These are phyloP conservation scores for Rubia yunnanensis DNA, from an alignment of 257 asterid species.

Conservation along the genomic window DNA sequence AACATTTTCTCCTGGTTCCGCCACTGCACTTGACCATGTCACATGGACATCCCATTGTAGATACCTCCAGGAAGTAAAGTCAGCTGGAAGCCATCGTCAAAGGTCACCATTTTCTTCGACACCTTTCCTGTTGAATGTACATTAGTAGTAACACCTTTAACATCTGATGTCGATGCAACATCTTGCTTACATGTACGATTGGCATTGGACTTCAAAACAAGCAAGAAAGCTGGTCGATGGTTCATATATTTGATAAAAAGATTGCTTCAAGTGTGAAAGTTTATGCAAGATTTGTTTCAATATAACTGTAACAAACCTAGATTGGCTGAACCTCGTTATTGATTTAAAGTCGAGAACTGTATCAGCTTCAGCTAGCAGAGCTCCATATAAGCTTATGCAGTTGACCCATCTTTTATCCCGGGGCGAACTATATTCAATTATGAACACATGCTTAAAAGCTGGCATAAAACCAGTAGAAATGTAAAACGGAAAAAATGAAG, in stretches of 20 bases:
- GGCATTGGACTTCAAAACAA: no score
- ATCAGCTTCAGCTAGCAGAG: conserved; percentile 70
- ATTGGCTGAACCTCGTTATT: conserved; percentile 52
- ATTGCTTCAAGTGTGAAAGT: no score
- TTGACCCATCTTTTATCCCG: neutral
- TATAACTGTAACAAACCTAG: conserved; percentile 46
- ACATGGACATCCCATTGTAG: conserved; percentile 85
- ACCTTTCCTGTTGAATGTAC: conserved; percentile 72
- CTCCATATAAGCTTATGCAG: conserved; percentile 43
- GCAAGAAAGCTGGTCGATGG: no score
- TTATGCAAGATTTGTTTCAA: neutral
- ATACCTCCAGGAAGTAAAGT: conserved; percentile 77
- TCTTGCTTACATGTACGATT: conserved; percentile 35
- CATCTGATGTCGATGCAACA: conserved; percentile 37
- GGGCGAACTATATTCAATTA: neutral
- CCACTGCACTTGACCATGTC: conserved; percentile 66
- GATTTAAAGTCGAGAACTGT: conserved; percentile 58
- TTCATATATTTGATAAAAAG: no score
- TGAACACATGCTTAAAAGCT: no score
- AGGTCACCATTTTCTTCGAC: conserved; percentile 45
- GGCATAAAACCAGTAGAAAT: no score
- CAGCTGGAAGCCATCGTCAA: conserved; percentile 63
- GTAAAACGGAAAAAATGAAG: no score
- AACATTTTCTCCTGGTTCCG: no score
- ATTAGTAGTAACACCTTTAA: conserved; percentile 45